Base-by-base conservation (phyloP, 148 eudicot species). In the Amaranthus hypochondriacus region DNA sequence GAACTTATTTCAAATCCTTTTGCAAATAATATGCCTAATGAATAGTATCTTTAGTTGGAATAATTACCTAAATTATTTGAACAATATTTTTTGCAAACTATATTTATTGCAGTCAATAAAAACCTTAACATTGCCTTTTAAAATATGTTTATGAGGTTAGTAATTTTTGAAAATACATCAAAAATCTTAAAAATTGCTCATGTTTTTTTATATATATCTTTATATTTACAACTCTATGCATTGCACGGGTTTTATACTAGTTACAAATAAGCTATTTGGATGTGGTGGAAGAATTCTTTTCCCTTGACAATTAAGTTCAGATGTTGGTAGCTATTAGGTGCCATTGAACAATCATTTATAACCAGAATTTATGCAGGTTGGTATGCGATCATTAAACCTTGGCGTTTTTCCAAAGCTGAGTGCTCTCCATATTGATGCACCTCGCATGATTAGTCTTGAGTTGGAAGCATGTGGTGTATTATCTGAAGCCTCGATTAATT, bases 391-490 rank as follows among this genome's bases (percentile, higher is more conserved):
- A 12, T 83, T 95, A 21, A 95, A 95, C 78, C 80, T 95, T 82
- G 98, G 98, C 70, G 92, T 95, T 57, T 95, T 97, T 66, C 98
- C 98, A 39, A 95, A 95, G 83, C 59, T 95, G 76, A 88, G 78
- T 70, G 78, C 69, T 63, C 97, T 95, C 42, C 79, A 77, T 73
- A 82, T 95, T 61, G 90, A 92, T 82, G 97, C 96, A 15, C 88
- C 93, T 7, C 53, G 47, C 5, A 90, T 95, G 98, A 84, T 83
- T 69, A 82, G 91, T 74, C 97, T 95, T 65, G 98, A 95, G 85
- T 68, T 95, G 86, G 92, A 95, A 78, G 98, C 97, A 49, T 95
- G 98, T 79, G 98, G 98, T 72, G 98, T 92, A 42, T 75, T 94
- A 73, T 92, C 97, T 8, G 97, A 94, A 68, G 98, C 95, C 68